Evolutionary conservation across 1,284 basidiomycete genomes (phyloP), one percentile per base, ranked within the genome.

Genomic region (Inonotus hispidus): DNA sequence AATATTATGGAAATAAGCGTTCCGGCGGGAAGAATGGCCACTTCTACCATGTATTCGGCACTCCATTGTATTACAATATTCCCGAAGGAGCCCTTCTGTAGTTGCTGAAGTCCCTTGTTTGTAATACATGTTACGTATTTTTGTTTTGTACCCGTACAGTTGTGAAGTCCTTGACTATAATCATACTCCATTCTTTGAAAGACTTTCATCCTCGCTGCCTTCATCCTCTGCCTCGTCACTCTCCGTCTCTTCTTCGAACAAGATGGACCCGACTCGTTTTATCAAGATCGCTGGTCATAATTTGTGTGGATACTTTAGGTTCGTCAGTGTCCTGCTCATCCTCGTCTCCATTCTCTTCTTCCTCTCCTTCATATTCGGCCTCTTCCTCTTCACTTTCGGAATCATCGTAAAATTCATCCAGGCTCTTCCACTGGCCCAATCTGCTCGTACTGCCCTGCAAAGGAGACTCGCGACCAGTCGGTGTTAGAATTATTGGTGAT

Each of bases 31-130:
- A 83, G 47, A 82, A 85, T 64, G 85, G 85, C 0, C 88, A 90
- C 68, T 82, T 77, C 64, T 91, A 91, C 67, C 88, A 91, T 74
- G 88, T 90, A 19, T 90, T 90, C 70, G 72, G 80, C 47, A 87
- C 85, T 49, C 87, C 87, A 7, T 66, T 89, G 72, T 89, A 88
- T 71, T 89, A 87, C 71, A 77, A 75, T 60, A 68, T 87, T 37
- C 87, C 87, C 1, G 77, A 81, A 52, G 77, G 67, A 23, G 81
- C 80, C 58, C 66, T 77, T 57, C 65, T 83, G 61, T 87, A 73
- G 66, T 37, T 35, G 8, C 19, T 43, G 38, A 39, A n/a, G 35
- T 21, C 3, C 29, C 4, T 29, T n/a, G 47, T 50, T 37, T 32
- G 32, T 6, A n/a, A 50, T 37, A 25, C n/a, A 11, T 56, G 25